Evolutionary conservation across 208 protist genomes (phyloP).

Genomic region (Angomonas ambiguus): DNA sequence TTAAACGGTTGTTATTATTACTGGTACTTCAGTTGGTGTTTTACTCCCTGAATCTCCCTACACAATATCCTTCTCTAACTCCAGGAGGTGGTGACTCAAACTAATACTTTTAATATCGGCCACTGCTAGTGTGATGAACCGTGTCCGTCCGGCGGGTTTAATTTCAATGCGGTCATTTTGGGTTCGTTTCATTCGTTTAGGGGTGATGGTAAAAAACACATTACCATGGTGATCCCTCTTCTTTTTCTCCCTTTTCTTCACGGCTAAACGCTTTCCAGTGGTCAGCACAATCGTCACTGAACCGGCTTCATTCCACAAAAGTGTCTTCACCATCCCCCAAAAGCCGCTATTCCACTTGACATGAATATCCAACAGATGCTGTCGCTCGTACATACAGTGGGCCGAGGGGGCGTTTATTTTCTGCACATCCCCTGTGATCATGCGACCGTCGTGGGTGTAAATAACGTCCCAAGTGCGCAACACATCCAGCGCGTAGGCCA

Average conservation of each 20-base stretch:
- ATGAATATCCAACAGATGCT: constrained; percentile 63
- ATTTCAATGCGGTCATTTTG: constrained; percentile 56
- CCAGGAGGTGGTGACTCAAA: constrained; percentile 73
- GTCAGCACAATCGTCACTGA: constrained; percentile 53
- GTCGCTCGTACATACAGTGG: constrained; percentile 52
- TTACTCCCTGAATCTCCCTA: too few relatives aligned
- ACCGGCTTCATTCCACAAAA: constrained; percentile 45
- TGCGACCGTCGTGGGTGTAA: constrained; percentile 58
- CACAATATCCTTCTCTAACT: constrained; percentile 31
- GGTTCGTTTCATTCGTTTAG: constrained; percentile 24
- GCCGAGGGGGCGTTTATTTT: constrained; percentile 43
- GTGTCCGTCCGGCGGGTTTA: constrained; percentile 44
- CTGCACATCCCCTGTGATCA: constrained; percentile 68
- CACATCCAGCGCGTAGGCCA: constrained; percentile 46
- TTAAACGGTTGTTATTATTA: background rate
- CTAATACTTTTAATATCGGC: constrained; percentile 49
- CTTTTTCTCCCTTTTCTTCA: constrained; percentile 57
- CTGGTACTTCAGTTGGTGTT: background rate
- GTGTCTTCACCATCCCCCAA: constrained; percentile 35
- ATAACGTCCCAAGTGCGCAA: constrained; percentile 87
- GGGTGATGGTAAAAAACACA: constrained; percentile 43
- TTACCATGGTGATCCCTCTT: constrained; percentile 43
- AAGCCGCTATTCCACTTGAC: constrained; percentile 60
- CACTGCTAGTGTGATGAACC: constrained; percentile 31
- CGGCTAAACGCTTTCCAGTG: constrained; percentile 55